Conservation (phyloP, 2,329 filamentous ascomycete species). For the Colletotrichum sp. region DNA sequence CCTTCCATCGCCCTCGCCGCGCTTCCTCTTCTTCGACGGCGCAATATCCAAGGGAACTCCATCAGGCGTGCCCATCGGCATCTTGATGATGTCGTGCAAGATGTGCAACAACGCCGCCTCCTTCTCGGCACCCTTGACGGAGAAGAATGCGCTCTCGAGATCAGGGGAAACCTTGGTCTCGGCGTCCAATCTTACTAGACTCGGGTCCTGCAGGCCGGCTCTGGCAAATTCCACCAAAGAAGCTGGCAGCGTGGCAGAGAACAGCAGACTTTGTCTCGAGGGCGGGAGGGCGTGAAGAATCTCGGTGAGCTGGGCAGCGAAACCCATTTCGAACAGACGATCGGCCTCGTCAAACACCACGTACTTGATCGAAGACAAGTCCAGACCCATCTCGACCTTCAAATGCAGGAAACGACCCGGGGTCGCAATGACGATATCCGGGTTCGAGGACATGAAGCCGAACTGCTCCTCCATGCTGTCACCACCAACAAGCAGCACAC, state of each 20-base stretch:
- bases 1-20: constrained; percentile 56
- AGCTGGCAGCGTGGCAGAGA: constrained; percentile 93
- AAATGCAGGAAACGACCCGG: constrained; percentile 95
- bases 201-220: constrained; percentile 91
- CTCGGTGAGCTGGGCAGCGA: constrained; percentile 89
- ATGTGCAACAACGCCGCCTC: constrained; percentile 91
- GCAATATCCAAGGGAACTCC: constrained; percentile 50
- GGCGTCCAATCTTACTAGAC: constrained; percentile 86
- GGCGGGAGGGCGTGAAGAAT: constrained; percentile 88
- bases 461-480: constrained; percentile 97
- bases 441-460: constrained; percentile 88
- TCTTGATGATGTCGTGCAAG: constrained; percentile 89
- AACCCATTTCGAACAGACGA: constrained; percentile 98
- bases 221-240: constrained; percentile 95
- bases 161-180: constrained; percentile 97
- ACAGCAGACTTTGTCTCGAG: constrained; percentile 87
- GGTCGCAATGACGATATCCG: constrained; percentile 96
- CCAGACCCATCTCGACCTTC: constrained; percentile 94
- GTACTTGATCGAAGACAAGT: constrained; percentile 90
- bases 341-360: constrained; percentile 98
- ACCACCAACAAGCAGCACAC: constrained; percentile 90
- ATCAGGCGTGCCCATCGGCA: constrained; percentile 73
- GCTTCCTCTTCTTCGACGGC: constrained; percentile 74
- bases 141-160: constrained; percentile 94
- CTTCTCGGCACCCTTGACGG: constrained; percentile 90